A percentile compares a stretch with the other conserved stretches of the same genome.
Evolutionary conservation across 495 filamentous ascomycete species (phyloP).

Genomic region (Astrothelium macrocarpum): DNA sequence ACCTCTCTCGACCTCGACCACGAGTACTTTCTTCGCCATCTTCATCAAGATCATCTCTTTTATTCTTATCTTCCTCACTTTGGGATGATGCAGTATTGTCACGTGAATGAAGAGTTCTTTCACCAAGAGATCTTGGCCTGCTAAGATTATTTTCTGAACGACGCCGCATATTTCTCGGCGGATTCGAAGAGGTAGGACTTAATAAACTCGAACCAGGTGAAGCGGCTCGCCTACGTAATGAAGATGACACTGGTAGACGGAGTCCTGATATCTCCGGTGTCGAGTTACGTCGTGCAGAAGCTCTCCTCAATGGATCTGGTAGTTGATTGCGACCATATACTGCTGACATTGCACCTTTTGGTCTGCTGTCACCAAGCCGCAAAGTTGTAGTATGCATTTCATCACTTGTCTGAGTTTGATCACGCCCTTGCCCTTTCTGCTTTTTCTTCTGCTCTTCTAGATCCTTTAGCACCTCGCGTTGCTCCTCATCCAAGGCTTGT

Average conservation of each 20-base stretch:
- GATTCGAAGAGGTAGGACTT: conserved; percentile 7
- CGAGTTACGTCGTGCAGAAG: conserved; percentile 20
- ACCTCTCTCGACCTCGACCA: conserved; percentile 27
- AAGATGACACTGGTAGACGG: conserved; percentile 7
- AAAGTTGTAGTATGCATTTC: neutral
- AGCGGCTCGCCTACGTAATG: conserved; percentile 11
- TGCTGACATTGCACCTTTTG: conserved; percentile 45
- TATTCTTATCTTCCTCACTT: conserved; percentile 13
- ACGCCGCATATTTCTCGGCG: conserved; percentile 2
- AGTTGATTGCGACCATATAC: conserved; percentile 22
- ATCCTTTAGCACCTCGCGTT: conserved; percentile 56
- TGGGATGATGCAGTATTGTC: conserved; percentile 8
- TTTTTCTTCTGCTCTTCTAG: conserved; percentile 37
- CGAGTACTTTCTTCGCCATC: conserved; percentile 35
- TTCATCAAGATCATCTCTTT: conserved; percentile 41
- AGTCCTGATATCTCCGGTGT: conserved; percentile 30
- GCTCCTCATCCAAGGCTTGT: conserved; percentile 62
- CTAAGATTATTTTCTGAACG: neutral
- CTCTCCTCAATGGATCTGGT: conserved; percentile 38
- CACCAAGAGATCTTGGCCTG: neutral
- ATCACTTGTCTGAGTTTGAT: neutral
- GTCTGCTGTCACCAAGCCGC: conserved; percentile 25
- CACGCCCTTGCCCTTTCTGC: neutral
- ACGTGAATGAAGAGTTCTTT: conserved; percentile 5
- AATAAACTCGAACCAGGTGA: conserved; percentile 14